Percentiles rank a stretch among this genome's conserved stretches.
Conservation (phyloP, 225 moss, liverwort and hornwort species). For the Antitrichia curtipendula region DNA sequence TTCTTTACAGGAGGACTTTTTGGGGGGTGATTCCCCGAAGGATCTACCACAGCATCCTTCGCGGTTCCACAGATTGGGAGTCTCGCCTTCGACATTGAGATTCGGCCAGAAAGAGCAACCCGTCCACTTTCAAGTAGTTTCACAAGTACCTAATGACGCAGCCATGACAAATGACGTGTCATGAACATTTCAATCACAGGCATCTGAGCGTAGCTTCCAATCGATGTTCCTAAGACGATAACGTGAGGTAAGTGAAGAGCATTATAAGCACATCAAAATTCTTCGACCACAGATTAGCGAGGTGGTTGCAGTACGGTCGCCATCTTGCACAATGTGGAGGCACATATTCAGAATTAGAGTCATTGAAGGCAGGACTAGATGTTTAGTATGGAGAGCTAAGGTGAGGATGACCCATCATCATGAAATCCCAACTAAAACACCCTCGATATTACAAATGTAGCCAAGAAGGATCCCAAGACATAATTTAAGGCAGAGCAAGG, state of each 20-base stretch:
- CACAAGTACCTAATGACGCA: background rate
- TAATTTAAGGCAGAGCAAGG: background rate
- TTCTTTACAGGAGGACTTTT: background rate
- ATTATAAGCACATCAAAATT: background rate
- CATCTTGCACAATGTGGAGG: background rate
- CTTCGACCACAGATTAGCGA: background rate
- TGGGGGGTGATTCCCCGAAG: too few species aligned
- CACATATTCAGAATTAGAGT: background rate
- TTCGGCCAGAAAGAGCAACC: background rate
- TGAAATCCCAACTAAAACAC: background rate
- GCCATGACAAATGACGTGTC: background rate
- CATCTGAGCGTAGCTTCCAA: background rate
- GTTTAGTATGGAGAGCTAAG: background rate
- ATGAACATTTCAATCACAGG: background rate
- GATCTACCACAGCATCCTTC: background rate
- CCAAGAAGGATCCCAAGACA: background rate
- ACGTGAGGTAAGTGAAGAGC: background rate
- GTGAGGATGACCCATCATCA: too few species aligned
- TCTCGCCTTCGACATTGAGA: background rate
- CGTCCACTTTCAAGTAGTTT: background rate
- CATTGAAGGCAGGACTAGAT: background rate
- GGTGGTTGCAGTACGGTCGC: background rate
- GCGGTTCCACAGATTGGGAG: background rate
- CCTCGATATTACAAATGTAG: background rate
- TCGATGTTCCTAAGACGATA: background rate